phyloP scores from a whole-genome alignment of 352 stramenopile genomes.

The Pythium dissimile region DNA sequence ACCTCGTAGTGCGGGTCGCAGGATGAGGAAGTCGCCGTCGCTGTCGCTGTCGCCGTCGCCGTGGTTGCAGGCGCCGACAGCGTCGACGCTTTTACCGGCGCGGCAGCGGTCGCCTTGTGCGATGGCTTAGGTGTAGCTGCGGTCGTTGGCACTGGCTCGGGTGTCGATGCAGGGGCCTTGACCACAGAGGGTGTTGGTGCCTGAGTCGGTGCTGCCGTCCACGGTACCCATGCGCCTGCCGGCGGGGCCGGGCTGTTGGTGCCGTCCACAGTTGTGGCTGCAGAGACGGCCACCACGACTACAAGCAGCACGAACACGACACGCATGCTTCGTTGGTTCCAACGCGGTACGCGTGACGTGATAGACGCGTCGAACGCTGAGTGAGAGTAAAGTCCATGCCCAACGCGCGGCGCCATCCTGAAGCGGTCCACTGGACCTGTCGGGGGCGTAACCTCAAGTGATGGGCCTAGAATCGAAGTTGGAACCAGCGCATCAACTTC shows the following conservation, averaged over 20 bases:
- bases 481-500: too few species aligned
- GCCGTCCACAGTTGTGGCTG: neutral
- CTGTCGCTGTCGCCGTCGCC: neutral
- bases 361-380: too few species aligned
- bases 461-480: too few species aligned
- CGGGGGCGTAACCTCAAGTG: too few species aligned
- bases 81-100: neutral
- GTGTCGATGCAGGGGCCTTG: neutral
- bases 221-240: conserved; percentile 6
- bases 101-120: neutral
- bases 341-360: too few species aligned
- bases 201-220: neutral
- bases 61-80: neutral
- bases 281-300: neutral
- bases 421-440: too few species aligned
- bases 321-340: too few species aligned
- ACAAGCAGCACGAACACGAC: neutral
- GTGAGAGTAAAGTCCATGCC: too few species aligned
- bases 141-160: neutral
- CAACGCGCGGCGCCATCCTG: too few species aligned
- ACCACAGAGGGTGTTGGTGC: neutral
- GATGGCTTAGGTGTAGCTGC: too few species aligned
- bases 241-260: neutral
- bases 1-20: conserved; percentile 63
- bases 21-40: neutral